Base-by-base conservation (phyloP, 2,329 filamentous ascomycete species). In the Alternaria sp. region DNA sequence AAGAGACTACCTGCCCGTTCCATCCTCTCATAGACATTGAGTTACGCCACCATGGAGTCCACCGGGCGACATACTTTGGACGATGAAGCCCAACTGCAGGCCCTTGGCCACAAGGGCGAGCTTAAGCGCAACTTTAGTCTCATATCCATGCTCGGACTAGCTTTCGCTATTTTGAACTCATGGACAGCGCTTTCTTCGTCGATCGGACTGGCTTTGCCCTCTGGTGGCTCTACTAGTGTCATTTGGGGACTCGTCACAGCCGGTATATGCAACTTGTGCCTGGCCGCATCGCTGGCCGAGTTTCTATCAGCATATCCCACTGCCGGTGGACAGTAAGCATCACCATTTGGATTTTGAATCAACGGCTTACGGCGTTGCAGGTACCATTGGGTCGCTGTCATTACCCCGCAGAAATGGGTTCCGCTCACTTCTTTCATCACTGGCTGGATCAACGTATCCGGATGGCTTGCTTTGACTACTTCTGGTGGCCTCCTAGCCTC, bases 361-460 rank as follows among this genome's bases (percentile, higher is more conserved):
- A 0, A 10, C 26, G 14, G 84, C 54, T 66, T n/a, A 89, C 74
- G 51, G 4, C 58, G 34, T 24, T 10, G 13, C 41, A 73, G 71
- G 44, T 91, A 92, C 64, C 88, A 91, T 71, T 91, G 89, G 89
- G 89, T 88, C 3, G 88, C 89, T 54, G 81, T 86, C 50, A 79
- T 91, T 61, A 82, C 84, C 31, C 88, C 86, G 81, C 81, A 83
- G 58, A 78, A 77, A 54, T 89, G 83, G 81, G 84, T 85, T 17
- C 85, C 86, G 0, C 79, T 86, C 29, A 82, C 91, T 10, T 88
- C 87, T 45, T 92, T 88, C 80, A 84, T 87, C 45, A 91, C 88
- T 0, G 89, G 89, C 28, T 92, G 89, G 88, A 90, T 88, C 73
- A 89, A 88, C 67, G 84, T 87, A 36, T 86, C 86, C n/a, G 89